Base-by-base conservation (phyloP, 1,284 basidiomycete species). In the Papiliotrema laurentii region DNA sequence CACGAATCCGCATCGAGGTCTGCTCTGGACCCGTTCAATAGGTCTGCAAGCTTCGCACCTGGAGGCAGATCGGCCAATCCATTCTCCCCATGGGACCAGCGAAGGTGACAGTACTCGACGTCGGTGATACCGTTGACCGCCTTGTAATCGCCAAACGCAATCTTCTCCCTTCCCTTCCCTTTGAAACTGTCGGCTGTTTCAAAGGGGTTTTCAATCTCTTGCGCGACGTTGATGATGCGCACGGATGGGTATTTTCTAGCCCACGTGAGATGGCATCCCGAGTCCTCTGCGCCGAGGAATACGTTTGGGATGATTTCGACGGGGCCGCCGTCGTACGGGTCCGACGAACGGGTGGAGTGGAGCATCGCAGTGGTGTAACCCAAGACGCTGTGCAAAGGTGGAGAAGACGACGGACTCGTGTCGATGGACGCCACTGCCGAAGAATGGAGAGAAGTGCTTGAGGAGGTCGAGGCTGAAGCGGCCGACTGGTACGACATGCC, bases 241-340 rank as follows among this genome's bases (percentile, higher is more conserved):
- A 69, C 66, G 5, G 42, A 27, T 1, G 24, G 16, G 5, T 38
- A 40, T 14, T 43, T 43, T 3, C 39, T 44, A 5, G 56, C 55
- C 61, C 64, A 71, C 5, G 53, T 34, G 31, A 59, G 69, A 24
- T 53, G 51, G 22, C 83, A 81, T 28, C 89, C 88, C 57, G 94
- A 94, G 71, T 94, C 89, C 71, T 97, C 92, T 41, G 89, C 89
- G 49, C 93, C 94, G 7, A 97, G 80, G 82, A 85, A 97, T 46
- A 97, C 79, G 37, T 86, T 85, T 1, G 92, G 92, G 27, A 97
- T 77, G 58, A 97, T 80, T 72, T 97, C 86, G 35, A 89, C 77
- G 21, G 93, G 94, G 1, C 94, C 93, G 61, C 87, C 79, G 6
- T 79, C 74, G 69, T 97, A 97, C 2, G 91, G 87, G 43, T 66